These are phyloP conservation scores for Stagonosporopsis cucurbitacearum DNA, from an alignment of 2,329 filamentous ascomycete species.

Conservation along the genomic window DNA sequence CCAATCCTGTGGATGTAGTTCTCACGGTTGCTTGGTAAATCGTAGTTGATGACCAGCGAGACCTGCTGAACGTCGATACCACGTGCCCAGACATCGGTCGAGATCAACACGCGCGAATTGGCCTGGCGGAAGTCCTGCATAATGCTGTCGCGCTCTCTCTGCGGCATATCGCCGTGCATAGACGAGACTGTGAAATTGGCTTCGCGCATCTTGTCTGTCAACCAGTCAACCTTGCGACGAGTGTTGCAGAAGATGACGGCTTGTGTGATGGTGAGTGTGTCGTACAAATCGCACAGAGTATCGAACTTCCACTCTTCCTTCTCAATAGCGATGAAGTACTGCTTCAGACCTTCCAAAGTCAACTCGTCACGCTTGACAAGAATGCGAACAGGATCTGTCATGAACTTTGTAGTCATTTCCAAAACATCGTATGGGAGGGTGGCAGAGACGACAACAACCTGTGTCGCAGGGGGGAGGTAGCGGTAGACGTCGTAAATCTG, in stretches of 20 bases:
- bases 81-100: conserved; percentile 96
- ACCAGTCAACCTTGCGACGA: conserved; percentile 97
- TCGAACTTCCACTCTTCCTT: conserved; percentile 99
- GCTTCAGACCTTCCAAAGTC: conserved; percentile 95
- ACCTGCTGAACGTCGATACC: conserved; percentile 99
- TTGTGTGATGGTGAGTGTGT: conserved; percentile 97
- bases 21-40: conserved; percentile 96
- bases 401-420: conserved; percentile 99
- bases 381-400: conserved; percentile 96
- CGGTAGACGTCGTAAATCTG: conserved; percentile 99
- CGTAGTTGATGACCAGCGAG: conserved; percentile 98
- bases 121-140: conserved; percentile 99
- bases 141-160: conserved; percentile 97
- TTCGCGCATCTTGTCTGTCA: conserved; percentile 99
- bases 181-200: conserved; percentile 98
- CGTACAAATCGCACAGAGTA: conserved; percentile 97
- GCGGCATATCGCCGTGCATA: conserved; percentile 99
- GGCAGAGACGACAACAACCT: conserved; percentile 97
- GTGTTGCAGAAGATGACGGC: conserved; percentile 99
- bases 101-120: conserved; percentile 94
- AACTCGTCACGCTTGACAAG: conserved; percentile 98
- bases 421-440: conserved; percentile 97
- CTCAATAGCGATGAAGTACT: conserved; percentile 99
- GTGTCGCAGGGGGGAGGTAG: conserved; percentile 92
- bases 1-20: conserved; percentile 99